Percentiles rank a stretch among this genome's conserved stretches.
These are phyloP conservation scores for Waitea zeae DNA, from an alignment of 1,284 basidiomycete species.

Conservation along the genomic window DNA sequence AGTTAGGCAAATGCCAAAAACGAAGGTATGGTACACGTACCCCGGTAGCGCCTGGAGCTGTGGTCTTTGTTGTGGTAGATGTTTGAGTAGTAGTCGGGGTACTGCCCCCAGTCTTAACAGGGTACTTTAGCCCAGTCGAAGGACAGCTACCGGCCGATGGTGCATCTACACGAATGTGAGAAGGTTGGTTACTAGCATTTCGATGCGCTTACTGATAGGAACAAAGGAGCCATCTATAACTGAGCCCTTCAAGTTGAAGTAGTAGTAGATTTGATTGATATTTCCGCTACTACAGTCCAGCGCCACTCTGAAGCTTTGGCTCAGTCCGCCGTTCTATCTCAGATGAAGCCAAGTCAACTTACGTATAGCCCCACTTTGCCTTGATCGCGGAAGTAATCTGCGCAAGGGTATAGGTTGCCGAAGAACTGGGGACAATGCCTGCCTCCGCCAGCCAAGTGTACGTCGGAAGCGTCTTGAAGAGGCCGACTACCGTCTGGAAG, in stretches of 20 bases:
- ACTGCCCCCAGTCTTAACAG: conserved; percentile 25
- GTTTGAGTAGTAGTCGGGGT: background rate
- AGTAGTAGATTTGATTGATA: conserved; percentile 43
- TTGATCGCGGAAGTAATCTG: conserved; percentile 39
- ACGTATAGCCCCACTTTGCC: conserved; percentile 23
- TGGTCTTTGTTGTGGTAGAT: background rate
- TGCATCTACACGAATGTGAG: no score
- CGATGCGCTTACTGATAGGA: no score
- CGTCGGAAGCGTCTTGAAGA: conserved; percentile 59
- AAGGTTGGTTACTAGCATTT: no score
- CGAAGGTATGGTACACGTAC: background rate
- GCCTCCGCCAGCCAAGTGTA: conserved; percentile 52
- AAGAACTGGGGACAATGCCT: conserved; percentile 50
- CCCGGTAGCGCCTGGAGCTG: no score
- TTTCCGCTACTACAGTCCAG: conserved; percentile 31
- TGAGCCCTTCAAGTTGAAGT: conserved; percentile 51
- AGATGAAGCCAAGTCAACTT: conserved; percentile 3
- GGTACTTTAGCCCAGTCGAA: conserved; percentile 42
- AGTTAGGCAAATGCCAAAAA: no score
- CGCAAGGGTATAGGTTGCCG: conserved; percentile 38
- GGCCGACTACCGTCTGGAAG: conserved; percentile 43
- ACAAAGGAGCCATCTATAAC: conserved; percentile 46
- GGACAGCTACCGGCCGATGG: conserved; percentile 33
- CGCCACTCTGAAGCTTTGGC: conserved; percentile 32
- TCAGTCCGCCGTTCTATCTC: conserved; percentile 3